phyloP scores from a whole-genome alignment of 164 flowering plant species.

The Cinnamomum chago region DNA sequence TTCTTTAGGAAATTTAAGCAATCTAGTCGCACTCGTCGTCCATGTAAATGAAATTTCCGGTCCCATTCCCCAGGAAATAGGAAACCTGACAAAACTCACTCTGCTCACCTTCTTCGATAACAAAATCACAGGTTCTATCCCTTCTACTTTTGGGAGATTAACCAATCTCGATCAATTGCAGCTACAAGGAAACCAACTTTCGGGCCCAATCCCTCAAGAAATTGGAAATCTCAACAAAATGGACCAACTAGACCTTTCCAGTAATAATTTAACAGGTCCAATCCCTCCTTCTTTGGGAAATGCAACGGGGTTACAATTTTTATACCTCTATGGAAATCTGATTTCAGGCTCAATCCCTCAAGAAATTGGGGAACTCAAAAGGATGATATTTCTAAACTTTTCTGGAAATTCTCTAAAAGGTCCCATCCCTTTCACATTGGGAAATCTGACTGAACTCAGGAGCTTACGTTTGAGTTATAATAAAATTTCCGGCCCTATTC shows the following conservation, averaged over 20 bases:
- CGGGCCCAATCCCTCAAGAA: slow-evolving; percentile 25
- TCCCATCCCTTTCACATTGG: too few species aligned
- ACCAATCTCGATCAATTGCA: not conserved
- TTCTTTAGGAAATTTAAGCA: too few species aligned
- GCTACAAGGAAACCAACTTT: slow-evolving; percentile 12
- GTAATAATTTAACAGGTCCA: not conserved
- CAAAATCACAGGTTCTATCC: slow-evolving; percentile 22
- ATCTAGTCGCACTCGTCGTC: too few species aligned
- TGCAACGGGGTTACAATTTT: not conserved
- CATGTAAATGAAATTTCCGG: too few species aligned
- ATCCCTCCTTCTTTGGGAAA: not conserved
- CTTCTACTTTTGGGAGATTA: slow-evolving; percentile 14
- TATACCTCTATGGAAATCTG: not conserved
- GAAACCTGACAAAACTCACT: slow-evolving; percentile 48
- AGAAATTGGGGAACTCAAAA: not conserved
- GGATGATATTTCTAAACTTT: not conserved
- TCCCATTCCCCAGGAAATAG: slow-evolving; percentile 27
- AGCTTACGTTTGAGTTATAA: too few species aligned
- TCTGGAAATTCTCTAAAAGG: too few species aligned
- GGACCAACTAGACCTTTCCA: too few species aligned
- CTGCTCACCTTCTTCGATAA: slow-evolving; percentile 74
- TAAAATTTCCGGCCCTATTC: too few species aligned
- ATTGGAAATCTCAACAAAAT: slow-evolving; percentile 8
- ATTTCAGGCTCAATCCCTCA: not conserved
- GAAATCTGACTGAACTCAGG: too few species aligned